phyloP scores from a whole-genome alignment of 2,329 filamentous ascomycete genomes.

The Colletotrichum chrysophilum region DNA sequence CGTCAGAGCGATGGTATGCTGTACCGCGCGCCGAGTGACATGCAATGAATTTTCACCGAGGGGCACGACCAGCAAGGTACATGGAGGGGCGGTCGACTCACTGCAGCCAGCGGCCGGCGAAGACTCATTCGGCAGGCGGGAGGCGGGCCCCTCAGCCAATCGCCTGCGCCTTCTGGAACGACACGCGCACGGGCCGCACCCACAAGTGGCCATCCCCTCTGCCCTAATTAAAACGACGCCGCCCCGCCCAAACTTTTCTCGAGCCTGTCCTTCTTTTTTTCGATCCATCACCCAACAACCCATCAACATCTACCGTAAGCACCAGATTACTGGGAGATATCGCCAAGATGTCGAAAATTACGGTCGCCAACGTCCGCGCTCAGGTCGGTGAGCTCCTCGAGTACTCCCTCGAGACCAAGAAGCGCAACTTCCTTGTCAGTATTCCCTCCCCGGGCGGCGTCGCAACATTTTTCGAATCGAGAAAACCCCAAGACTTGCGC shows the following conservation, averaged over 20 bases:
- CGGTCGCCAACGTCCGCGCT: constrained; percentile 90
- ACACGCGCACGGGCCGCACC: constrained; percentile 6
- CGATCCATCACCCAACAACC: constrained; percentile 3
- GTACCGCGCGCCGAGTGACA: neutral
- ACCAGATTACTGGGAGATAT: constrained; percentile 27
- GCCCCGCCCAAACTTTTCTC: constrained; percentile 17
- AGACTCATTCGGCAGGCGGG: neutral
- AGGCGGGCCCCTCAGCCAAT: neutral
- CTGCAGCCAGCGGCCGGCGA: neutral
- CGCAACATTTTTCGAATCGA: constrained; percentile 55
- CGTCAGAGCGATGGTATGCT: neutral
- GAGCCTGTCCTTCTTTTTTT: neutral
- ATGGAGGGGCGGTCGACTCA: neutral
- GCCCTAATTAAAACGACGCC: constrained; percentile 15
- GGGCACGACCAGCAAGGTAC: neutral
- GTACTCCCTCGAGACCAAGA: constrained; percentile 95
- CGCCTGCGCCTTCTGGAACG: constrained; percentile 6
- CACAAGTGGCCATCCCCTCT: neutral
- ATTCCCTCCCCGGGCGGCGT: neutral
- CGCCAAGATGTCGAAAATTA: constrained; percentile 61
- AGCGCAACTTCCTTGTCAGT: constrained; percentile 87
- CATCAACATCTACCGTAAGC: constrained; percentile 23
- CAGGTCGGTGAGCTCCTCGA: constrained; percentile 94
- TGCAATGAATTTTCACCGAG: constrained; percentile 13
- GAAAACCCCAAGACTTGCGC: neutral